Evolutionary conservation across 2,329 filamentous ascomycete genomes (phyloP).

Genomic region (Periconia sp.): DNA sequence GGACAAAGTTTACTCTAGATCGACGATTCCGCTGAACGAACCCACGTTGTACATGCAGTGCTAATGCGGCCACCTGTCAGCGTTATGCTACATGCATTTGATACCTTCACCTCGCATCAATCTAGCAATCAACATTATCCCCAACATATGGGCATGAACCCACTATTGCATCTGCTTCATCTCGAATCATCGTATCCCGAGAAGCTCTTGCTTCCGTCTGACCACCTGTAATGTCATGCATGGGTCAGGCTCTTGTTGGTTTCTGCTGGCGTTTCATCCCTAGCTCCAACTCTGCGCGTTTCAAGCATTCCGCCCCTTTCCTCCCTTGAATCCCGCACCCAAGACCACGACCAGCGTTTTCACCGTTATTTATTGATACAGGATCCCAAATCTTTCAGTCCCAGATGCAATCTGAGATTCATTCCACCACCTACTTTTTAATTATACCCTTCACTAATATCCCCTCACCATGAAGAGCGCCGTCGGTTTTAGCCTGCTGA

Average conservation of each 20-base stretch:
- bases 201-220: neutral
- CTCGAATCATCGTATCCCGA: neutral
- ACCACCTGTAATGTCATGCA: neutral
- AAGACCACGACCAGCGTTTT: too few species aligned
- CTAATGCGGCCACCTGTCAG: neutral
- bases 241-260: neutral
- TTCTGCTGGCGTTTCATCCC: conserved; percentile 12
- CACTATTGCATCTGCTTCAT: neutral
- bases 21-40: neutral
- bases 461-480: conserved; percentile 22
- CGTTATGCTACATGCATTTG: neutral
- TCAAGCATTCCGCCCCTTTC: conserved; percentile 9
- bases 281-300: conserved; percentile 8
- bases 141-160: neutral
- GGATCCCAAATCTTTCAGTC: neutral
- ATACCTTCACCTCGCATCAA: too few species aligned
- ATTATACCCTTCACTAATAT: neutral
- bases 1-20: too few species aligned
- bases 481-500: conserved; percentile 21
- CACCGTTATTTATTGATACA: neutral
- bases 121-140: neutral
- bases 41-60: neutral
- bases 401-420: neutral
- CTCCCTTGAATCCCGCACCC: neutral
- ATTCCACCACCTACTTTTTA: neutral